Evolutionary conservation across 2,329 filamentous ascomycete species (phyloP), one percentile per base, ranked within the genome.

Genomic region (Botrytis fabae): DNA sequence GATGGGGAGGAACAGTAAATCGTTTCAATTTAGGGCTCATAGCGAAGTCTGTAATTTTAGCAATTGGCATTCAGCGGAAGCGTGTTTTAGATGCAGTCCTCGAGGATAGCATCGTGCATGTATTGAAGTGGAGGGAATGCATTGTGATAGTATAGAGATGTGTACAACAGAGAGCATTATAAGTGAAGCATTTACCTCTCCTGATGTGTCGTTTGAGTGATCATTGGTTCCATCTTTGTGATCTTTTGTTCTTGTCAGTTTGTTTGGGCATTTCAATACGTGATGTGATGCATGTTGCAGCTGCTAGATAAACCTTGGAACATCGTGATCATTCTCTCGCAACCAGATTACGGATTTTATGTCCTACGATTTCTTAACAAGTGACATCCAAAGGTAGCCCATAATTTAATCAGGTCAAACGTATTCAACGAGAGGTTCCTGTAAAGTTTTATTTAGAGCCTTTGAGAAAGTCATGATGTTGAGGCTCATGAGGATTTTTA

Each of bases 1-100:
- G 80, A 81, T 71, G 75, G 76, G 40, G 80, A 81, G 69, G 79
- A 80, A 25, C 78, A 81, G 40, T 68, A 71, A 65, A 65, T 61
- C 20, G 42, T 40, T 38, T 18, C 18, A 20, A 54, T n/a, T 22
- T 18, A 54, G 10, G 35, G 12, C 51, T 35, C 6, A 40, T 32
- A 20, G 63, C 10, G 28, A 42, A 48, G 51, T 42, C 20, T 72
- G 70, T 72, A 72, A 72, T 69, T 59, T 72, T 72, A 72, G 38
- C 48, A 60, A 40, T 46, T 25, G 25, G 42, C 69, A 71, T 65
- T 71, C 46, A 44, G 69, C 22, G 57, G 18, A 63, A 57, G 60
- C n/a, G 60, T 65, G 57, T 64, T 64, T 35, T 51, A 70, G 32
- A 51, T 64, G 69, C 44, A 51, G 22, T 28, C 46, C 69, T 40